phyloP scores from a whole-genome alignment of 2,329 filamentous ascomycete genomes.

The Aspergillus pseudotamarii region DNA sequence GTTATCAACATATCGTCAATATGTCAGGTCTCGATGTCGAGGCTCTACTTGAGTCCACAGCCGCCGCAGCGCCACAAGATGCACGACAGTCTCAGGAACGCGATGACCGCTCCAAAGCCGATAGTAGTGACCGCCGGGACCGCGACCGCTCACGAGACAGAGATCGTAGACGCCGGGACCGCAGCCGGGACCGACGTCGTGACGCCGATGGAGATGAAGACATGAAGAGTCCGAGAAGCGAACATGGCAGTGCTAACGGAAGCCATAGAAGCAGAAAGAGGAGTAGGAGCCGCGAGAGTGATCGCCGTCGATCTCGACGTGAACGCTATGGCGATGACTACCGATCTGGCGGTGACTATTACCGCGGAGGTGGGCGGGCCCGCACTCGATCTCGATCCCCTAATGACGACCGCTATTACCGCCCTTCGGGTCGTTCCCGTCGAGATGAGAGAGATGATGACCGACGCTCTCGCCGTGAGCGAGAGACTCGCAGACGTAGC shows the following conservation, averaged over 20 bases:
- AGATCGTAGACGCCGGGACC: slow-evolving; percentile 62
- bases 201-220: slow-evolving; percentile 59
- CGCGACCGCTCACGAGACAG: slow-evolving; percentile 61
- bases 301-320: slow-evolving; percentile 72
- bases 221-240: slow-evolving; percentile 70
- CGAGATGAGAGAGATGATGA: slow-evolving; percentile 52
- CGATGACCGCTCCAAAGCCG: slow-evolving; percentile 60
- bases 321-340: slow-evolving; percentile 62
- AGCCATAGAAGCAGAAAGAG: slow-evolving; percentile 79
- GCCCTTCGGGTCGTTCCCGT: slow-evolving; percentile 53
- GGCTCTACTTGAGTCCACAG: slow-evolving; percentile 84
- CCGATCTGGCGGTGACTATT: slow-evolving; percentile 68
- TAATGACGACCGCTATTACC: slow-evolving; percentile 60
- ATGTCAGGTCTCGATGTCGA: slow-evolving; percentile 82
- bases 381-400: slow-evolving; percentile 75
- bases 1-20: slow-evolving; percentile 34
- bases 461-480: slow-evolving; percentile 55
- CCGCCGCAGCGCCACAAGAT: slow-evolving; percentile 54
- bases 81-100: slow-evolving; percentile 53
- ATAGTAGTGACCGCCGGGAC: slow-evolving; percentile 58
- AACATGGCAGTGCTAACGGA: slow-evolving; percentile 69
- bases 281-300: slow-evolving; percentile 77
- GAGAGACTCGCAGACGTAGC: slow-evolving; percentile 49
- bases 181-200: slow-evolving; percentile 57
- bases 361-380: slow-evolving; percentile 65